Evolutionary conservation across 305 asterid species (phyloP).

Genomic region (Plantago rigida): DNA sequence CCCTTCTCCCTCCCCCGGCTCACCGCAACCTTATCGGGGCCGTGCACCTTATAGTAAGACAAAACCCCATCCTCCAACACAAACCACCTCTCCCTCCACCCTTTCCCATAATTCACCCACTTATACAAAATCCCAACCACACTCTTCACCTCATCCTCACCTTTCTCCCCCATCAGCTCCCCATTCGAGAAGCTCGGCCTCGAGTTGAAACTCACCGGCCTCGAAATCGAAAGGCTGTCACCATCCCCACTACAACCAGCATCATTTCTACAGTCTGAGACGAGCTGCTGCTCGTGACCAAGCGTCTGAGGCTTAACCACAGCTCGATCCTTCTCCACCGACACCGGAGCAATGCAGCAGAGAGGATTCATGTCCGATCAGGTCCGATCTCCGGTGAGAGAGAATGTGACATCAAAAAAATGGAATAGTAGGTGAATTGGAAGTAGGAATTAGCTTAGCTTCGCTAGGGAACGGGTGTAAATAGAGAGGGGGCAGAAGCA

Average conservation of each 20-base stretch:
- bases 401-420: too few relatives aligned
- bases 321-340: constrained; percentile 77
- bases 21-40: constrained; percentile 76
- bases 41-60: constrained; percentile 87
- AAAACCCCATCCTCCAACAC: constrained; percentile 92
- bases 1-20: constrained; percentile 60
- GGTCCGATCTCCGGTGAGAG: constrained; percentile 3
- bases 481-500: not conserved
- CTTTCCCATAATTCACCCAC: constrained; percentile 98
- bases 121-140: constrained; percentile 75
- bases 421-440: too few relatives aligned
- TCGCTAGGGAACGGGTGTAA: constrained; percentile 24
- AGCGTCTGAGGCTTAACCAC: constrained; percentile 60
- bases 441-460: not conserved
- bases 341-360: constrained; percentile 99
- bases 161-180: constrained; percentile 26
- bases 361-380: constrained; percentile 64
- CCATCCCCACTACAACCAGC: constrained; percentile 2
- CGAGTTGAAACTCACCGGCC: constrained; percentile 47
- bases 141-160: constrained; percentile 43
- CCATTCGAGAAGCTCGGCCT: constrained; percentile 54
- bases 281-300: constrained; percentile 31
- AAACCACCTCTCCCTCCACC: constrained; percentile 97
- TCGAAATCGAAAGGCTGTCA: constrained; percentile 26
- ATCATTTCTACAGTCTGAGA: not conserved